Conservation (phyloP, 345 rosid genomes). For the Murraya koenigii region DNA sequence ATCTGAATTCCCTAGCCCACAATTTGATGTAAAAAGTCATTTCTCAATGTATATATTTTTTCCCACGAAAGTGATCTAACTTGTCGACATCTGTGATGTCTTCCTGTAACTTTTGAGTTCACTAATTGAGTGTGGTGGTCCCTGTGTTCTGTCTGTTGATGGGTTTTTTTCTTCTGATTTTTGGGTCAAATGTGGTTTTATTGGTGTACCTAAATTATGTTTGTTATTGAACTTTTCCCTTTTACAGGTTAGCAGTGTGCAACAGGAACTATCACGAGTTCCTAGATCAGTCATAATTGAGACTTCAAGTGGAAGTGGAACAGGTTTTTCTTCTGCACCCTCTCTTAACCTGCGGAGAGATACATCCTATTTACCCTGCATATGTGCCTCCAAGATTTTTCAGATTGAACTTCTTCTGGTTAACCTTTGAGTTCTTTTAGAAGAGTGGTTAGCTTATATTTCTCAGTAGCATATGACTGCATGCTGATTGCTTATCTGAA, state of each 20-base stretch:
- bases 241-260: constrained; percentile 67
- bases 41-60: not conserved
- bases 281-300: constrained; percentile 67
- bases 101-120: not conserved
- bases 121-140: not conserved
- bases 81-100: not conserved
- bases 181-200: not conserved
- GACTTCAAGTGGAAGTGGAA: constrained; percentile 45
- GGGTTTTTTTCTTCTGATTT: too few relatives aligned
- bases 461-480: not conserved
- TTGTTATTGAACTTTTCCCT: constrained; percentile 12
- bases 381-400: not conserved
- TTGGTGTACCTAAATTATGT: constrained; percentile 7
- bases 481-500: not conserved
- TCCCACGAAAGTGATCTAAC: not conserved
- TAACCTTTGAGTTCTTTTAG: not conserved
- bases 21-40: not conserved
- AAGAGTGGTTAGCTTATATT: not conserved
- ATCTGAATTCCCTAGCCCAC: not conserved
- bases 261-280: constrained; percentile 65
- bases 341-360: not conserved
- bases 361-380: not conserved
- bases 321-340: constrained; percentile 42
- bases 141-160: not conserved
- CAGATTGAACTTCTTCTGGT: not conserved